Percentiles rank a stretch among this genome's conserved stretches.
phyloP scores from a whole-genome alignment of 2,329 filamentous ascomycete species.

The Calonectria honghensis region DNA sequence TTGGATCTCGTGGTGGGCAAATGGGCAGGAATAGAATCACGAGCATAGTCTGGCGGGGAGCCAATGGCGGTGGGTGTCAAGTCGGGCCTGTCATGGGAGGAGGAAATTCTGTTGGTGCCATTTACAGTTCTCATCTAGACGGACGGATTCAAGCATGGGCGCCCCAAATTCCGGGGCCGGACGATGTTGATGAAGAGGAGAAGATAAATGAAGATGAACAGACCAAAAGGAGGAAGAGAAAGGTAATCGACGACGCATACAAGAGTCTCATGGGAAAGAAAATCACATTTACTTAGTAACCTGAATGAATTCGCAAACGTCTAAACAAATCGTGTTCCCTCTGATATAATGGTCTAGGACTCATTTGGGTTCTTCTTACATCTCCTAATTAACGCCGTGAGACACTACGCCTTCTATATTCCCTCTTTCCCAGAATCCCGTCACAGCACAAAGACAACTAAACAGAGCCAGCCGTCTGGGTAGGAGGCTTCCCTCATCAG shows the following conservation, averaged over 20 bases:
- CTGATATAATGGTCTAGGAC: neutral
- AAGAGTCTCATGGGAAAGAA: conserved; percentile 83
- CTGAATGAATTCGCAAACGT: neutral
- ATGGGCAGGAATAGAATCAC: conserved; percentile 82
- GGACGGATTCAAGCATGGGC: conserved; percentile 89
- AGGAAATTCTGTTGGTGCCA: conserved; percentile 68
- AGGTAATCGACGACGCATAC: conserved; percentile 87
- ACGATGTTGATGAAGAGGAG: conserved; percentile 69
- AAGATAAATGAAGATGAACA: conserved; percentile 65
- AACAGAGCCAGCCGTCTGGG: conserved; percentile 92
- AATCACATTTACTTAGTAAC: conserved; percentile 75
- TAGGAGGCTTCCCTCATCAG: conserved; percentile 89
- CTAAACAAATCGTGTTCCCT: neutral
- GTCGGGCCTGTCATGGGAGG: conserved; percentile 78
- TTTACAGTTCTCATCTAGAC: conserved; percentile 90
- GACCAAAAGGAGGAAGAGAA: conserved; percentile 78
- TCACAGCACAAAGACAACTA: conserved; percentile 84
- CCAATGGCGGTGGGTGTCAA: conserved; percentile 75
- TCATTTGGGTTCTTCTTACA: neutral
- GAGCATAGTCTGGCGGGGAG: conserved; percentile 82
- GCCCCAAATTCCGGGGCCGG: conserved; percentile 73
- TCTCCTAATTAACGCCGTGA: conserved; percentile 42
- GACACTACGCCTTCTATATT: conserved; percentile 38
- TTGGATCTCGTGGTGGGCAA: conserved; percentile 65
- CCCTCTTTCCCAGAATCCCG: conserved; percentile 1